phyloP scores from a whole-genome alignment of 2,329 filamentous ascomycete genomes.

The Exophiala sp. region DNA sequence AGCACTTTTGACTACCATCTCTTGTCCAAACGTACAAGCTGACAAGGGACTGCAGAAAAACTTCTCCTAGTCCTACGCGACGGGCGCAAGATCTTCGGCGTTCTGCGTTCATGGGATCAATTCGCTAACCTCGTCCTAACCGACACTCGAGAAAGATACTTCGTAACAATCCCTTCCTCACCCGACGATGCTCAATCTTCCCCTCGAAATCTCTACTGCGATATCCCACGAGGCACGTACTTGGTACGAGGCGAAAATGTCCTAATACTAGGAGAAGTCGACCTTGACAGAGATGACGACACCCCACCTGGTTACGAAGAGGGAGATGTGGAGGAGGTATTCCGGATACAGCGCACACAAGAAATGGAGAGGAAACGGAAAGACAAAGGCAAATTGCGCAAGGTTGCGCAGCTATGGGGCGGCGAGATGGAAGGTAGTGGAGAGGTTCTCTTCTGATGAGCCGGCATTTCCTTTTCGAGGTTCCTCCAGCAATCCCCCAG shows the following conservation, averaged over 20 bases:
- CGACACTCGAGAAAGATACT: constrained; percentile 85
- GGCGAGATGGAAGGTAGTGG: constrained; percentile 84
- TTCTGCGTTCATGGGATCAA: constrained; percentile 94
- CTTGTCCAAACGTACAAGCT: neutral
- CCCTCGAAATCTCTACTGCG: constrained; percentile 68
- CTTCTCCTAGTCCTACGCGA: constrained; percentile 87
- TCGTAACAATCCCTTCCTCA: constrained; percentile 40
- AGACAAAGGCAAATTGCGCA: constrained; percentile 70
- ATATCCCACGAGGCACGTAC: constrained; percentile 81
- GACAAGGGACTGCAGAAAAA: constrained; percentile 72
- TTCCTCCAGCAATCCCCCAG: no score
- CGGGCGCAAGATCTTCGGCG: constrained; percentile 88
- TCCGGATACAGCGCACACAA: constrained; percentile 68
- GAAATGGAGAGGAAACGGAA: constrained; percentile 65
- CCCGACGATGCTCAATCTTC: neutral
- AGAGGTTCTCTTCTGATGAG: constrained; percentile 63
- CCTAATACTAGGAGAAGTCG: constrained; percentile 90
- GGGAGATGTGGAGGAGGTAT: constrained; percentile 67
- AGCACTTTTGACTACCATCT: neutral
- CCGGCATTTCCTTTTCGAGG: no score
- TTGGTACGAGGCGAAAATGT: constrained; percentile 96
- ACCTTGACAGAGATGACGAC: constrained; percentile 92
- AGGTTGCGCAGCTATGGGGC: constrained; percentile 66
- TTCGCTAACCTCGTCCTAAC: constrained; percentile 96
- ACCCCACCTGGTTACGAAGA: constrained; percentile 65